Conservation (phyloP, 2,329 filamentous ascomycete species). For the Botryotinia calthae region DNA sequence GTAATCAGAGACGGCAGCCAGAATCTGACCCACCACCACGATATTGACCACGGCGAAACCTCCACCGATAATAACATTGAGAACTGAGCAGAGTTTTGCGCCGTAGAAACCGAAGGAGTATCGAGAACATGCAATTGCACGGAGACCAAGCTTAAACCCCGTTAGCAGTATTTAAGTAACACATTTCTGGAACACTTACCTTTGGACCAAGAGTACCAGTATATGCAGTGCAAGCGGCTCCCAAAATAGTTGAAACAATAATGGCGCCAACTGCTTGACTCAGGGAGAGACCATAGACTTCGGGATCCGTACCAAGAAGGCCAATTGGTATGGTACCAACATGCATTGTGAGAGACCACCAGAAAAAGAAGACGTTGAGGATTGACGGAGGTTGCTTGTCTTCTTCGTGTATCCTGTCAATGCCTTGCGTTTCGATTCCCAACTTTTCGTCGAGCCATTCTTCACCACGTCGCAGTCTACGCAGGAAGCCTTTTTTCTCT, state of each 20-base stretch:
- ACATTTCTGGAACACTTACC: constrained; percentile 29
- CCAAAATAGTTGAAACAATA: constrained; percentile 43
- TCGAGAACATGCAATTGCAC: constrained; percentile 45
- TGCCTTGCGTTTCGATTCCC: constrained; percentile 48
- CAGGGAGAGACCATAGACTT: constrained; percentile 47
- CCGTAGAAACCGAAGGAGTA: constrained; percentile 52
- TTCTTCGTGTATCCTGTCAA: constrained; percentile 47
- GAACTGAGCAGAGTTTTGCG: constrained; percentile 46
- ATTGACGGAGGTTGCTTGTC: constrained; percentile 44
- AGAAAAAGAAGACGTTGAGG: constrained; percentile 45
- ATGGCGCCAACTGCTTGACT: constrained; percentile 44
- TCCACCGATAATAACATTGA: constrained; percentile 48
- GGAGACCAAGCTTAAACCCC: constrained; percentile 38
- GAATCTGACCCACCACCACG: constrained; percentile 44
- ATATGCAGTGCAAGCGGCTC: constrained; percentile 43
- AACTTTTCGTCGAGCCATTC: constrained; percentile 45
- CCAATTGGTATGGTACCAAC: constrained; percentile 42
- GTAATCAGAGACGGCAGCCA: constrained; percentile 39
- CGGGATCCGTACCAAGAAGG: constrained; percentile 44
- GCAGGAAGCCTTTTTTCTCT: constrained; percentile 28
- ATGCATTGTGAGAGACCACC: constrained; percentile 46
- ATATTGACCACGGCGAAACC: constrained; percentile 45
- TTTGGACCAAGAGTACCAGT: constrained; percentile 45
- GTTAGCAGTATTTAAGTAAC: not conserved
- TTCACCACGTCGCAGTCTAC: constrained; percentile 40